Evolutionary conservation across 129 eudicot genomes (phyloP).

Genomic region (Ambrosia trifida): DNA sequence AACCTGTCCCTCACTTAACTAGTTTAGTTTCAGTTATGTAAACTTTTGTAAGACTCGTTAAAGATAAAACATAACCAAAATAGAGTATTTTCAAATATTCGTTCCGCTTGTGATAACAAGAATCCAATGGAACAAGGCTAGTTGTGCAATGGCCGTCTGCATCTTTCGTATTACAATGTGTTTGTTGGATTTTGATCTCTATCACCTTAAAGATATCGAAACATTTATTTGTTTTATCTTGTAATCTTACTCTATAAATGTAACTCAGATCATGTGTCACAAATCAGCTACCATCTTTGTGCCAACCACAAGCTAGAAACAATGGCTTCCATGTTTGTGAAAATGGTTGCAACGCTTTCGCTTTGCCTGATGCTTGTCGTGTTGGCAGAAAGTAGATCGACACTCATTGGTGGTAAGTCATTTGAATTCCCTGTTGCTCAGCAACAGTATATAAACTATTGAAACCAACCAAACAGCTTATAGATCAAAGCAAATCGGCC

Average conservation of each 20-base stretch:
- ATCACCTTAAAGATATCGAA: background rate
- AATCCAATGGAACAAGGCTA: background rate
- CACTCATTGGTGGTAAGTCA: constrained; percentile 13
- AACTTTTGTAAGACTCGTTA: background rate
- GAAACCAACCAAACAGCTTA: background rate
- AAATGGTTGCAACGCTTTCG: constrained; percentile 8
- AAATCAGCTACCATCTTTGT: background rate
- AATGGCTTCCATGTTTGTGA: constrained; percentile 32
- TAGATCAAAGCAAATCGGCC: background rate
- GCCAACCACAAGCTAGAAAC: constrained; percentile 11
- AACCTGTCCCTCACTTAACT: no score
- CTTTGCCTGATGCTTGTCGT: constrained; percentile 20
- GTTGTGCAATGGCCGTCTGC: constrained; percentile 4
- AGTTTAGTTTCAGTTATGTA: no score
- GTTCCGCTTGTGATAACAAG: background rate
- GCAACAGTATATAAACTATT: background rate
- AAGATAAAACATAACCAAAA: background rate
- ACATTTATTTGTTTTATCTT: background rate
- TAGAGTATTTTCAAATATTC: background rate
- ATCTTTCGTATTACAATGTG: background rate
- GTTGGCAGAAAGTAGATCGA: constrained; percentile 24
- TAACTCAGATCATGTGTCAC: constrained; percentile 16
- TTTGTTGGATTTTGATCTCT: background rate
- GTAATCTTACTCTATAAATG: constrained; percentile 14
- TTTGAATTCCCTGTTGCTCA: no score